Conservation (phyloP, 108 stramenopile genomes). For the Nitzschia sp. region DNA sequence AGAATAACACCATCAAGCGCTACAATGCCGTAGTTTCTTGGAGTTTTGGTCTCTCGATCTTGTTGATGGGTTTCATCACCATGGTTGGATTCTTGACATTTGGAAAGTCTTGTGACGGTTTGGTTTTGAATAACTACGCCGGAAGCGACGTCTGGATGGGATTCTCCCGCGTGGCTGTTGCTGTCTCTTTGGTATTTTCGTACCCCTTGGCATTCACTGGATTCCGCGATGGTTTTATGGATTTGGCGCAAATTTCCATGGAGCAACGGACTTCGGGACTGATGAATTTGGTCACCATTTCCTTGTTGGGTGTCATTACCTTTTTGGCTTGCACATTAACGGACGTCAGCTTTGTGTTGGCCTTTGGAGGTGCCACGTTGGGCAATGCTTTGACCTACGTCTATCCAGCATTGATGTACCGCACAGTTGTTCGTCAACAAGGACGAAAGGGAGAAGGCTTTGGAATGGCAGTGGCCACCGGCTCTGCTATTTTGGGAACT, state of each 20-base stretch:
- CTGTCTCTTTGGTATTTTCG: conserved; percentile 84
- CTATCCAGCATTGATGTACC: conserved; percentile 87
- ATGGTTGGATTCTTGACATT: conserved; percentile 92
- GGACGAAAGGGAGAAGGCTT: conserved; percentile 53
- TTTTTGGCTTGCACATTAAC: conserved; percentile 65
- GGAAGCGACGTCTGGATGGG: conserved; percentile 84
- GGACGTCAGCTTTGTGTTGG: conserved; percentile 86
- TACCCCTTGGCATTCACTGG: conserved; percentile 73
- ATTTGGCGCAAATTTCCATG: conserved; percentile 61
- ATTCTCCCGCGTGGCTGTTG: conserved; percentile 89
- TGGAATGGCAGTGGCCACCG: conserved; percentile 63
- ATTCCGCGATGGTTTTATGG: conserved; percentile 83
- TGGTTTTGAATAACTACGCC: conserved; percentile 95
- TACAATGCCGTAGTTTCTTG: conserved; percentile 77
- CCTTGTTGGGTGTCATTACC: conserved; percentile 62
- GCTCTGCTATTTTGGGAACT: conserved; percentile 70
- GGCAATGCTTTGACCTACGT: conserved; percentile 91
- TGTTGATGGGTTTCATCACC: conserved; percentile 74
- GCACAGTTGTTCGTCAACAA: conserved; percentile 64
- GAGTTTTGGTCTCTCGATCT: conserved; percentile 79
- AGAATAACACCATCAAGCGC: conserved; percentile 84
- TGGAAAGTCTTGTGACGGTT: conserved; percentile 78
- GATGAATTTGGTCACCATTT: conserved; percentile 65
- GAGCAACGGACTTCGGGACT: conserved; percentile 51
- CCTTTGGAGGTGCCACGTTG: conserved; percentile 94